Evolutionary conservation across 768 basidiomycete genomes (phyloP), one percentile per base, ranked within the genome.

Genomic region (Steccherinum ochraceum): DNA sequence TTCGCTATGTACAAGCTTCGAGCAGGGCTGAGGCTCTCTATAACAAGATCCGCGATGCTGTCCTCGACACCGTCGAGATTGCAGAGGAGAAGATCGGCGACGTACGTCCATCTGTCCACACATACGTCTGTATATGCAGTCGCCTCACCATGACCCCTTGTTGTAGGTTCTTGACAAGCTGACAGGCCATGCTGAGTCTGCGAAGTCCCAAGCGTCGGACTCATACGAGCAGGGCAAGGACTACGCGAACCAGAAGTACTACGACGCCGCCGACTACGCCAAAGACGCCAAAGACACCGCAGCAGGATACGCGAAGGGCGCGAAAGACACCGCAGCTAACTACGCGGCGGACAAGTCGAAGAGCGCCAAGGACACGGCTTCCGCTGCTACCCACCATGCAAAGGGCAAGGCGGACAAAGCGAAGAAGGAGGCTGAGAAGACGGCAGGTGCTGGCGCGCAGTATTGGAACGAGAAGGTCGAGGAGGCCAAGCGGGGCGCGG

Each of bases 71-170:
- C 35, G 79, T 89, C 21, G 81, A 81, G 54, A 80, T 78, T 35
- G 85, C 82, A 2, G 91, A 94, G 66, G 89, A 90, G 48, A 84
- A 81, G 59, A 66, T 94, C n/a, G 67, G 68, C 46, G 66, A 67
- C 43, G 66, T 81, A 18, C 64, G 55, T 66, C 74, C 21, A n/a
- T n/a, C n/a, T n/a, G n/a, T n/a, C n/a, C n/a, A n/a, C n/a, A n/a
- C n/a, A n/a, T n/a, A n/a, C n/a, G n/a, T n/a, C n/a, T n/a, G n/a
- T n/a, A n/a, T n/a, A n/a, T n/a, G 35, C 35, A 39, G 58, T 41
- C 7, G 4, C 24, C 45, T 5, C 12, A 40, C 39, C 21, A 2
- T 39, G 27, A 13, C 11, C 19, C 12, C 35, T 25, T 49, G 41
- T 23, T 20, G n/a, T 53, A 59, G 55, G 55, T 64, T 48, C 53